These are phyloP conservation scores for Aureobasidium musti DNA, from an alignment of 2,329 filamentous ascomycete species.

Conservation along the genomic window DNA sequence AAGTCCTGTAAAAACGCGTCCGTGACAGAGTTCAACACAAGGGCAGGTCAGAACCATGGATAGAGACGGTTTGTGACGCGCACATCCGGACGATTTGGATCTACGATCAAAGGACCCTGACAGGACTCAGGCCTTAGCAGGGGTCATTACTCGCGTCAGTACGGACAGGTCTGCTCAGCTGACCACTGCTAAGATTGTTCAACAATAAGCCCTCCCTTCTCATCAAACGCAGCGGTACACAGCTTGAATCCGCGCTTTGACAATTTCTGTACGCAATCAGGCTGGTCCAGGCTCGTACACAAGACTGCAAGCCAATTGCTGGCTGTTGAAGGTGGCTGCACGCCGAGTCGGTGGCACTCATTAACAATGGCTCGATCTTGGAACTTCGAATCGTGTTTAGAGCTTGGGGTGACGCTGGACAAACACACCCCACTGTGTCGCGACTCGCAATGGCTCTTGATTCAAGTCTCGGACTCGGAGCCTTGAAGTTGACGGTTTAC, in stretches of 20 bases:
- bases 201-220: background rate
- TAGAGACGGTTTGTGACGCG: constrained; percentile 23
- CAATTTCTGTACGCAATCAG: background rate
- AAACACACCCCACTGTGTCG: background rate
- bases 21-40: constrained; percentile 5
- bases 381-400: background rate
- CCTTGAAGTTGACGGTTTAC: constrained; percentile 7
- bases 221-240: constrained; percentile 3
- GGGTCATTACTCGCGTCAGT: constrained; percentile 11
- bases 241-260: background rate
- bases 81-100: background rate
- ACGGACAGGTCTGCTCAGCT: constrained; percentile 1
- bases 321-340: background rate
- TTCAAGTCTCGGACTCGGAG: background rate
- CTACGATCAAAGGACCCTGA: constrained; percentile 22
- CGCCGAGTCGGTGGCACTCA: background rate
- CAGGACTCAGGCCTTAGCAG: constrained; percentile 5
- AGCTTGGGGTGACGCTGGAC: background rate
- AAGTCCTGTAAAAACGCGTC: background rate
- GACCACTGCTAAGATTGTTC: constrained; percentile 20
- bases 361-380: background rate
- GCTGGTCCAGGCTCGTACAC: background rate
- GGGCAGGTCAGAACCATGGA: constrained; percentile 1
- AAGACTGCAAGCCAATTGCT: background rate
- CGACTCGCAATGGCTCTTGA: background rate